Conservation (phyloP, 106 monocot species). For the Allium fistulosum region DNA sequence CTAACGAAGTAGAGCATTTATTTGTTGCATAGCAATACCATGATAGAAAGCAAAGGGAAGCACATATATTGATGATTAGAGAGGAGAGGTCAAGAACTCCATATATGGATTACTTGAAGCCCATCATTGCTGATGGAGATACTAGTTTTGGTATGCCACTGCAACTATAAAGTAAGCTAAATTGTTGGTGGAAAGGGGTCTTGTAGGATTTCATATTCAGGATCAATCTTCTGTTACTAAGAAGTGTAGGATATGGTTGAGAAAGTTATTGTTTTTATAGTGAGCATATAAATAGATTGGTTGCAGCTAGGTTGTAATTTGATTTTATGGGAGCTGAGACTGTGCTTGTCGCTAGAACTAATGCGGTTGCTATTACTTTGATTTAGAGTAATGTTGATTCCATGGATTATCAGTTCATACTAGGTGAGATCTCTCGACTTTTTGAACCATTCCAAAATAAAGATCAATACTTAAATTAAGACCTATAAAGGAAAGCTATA, state of each 20-base stretch:
- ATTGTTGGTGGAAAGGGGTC: slow-evolving; percentile 92
- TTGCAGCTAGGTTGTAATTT: slow-evolving; percentile 81
- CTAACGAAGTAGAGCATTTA: slow-evolving; percentile 90
- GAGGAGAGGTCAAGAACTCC: slow-evolving; percentile 55
- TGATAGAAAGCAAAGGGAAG: slow-evolving; percentile 83
- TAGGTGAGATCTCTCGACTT: slow-evolving; percentile 12
- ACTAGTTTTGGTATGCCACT: slow-evolving; percentile 88
- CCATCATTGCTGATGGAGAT: slow-evolving; percentile 90
- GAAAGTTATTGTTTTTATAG: too few relatives aligned
- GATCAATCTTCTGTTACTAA: slow-evolving; percentile 90
- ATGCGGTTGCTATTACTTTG: slow-evolving; percentile 70
- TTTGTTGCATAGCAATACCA: slow-evolving; percentile 90
- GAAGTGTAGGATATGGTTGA: slow-evolving; percentile 98
- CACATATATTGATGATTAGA: slow-evolving; percentile 54
- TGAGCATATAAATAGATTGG: slow-evolving; percentile 82
- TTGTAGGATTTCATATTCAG: slow-evolving; percentile 83
- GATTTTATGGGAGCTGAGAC: slow-evolving; percentile 93
- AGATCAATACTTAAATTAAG: too few relatives aligned
- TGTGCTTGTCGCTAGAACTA: slow-evolving; percentile 71
- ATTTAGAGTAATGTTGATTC: slow-evolving; percentile 85
- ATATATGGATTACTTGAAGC: slow-evolving; percentile 75
- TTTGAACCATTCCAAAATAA: too few relatives aligned
- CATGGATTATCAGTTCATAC: slow-evolving; percentile 90
- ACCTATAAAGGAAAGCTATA: too few relatives aligned
- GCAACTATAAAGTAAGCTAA: slow-evolving; percentile 95